These are phyloP conservation scores for Malassezia caprae DNA, from an alignment of 1,284 basidiomycete genomes.

Conservation along the genomic window DNA sequence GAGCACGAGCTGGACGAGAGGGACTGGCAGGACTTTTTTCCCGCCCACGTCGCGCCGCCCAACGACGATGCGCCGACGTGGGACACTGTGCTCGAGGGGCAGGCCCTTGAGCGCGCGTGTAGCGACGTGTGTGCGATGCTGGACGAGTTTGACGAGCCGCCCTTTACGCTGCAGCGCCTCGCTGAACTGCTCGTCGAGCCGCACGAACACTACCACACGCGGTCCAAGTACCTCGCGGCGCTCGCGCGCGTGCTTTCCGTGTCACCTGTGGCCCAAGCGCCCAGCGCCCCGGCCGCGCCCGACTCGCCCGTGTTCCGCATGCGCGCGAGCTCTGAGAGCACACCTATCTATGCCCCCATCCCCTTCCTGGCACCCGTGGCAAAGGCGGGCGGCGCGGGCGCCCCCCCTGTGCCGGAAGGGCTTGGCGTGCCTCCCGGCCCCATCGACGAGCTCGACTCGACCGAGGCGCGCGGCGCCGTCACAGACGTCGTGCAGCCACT, in stretches of 20 bases:
- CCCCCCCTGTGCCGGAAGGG: neutral
- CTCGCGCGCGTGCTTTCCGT: constrained; percentile 18
- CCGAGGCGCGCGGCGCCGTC: constrained; percentile 8
- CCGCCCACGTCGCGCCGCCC: constrained; percentile 5
- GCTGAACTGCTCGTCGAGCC: constrained; percentile 20
- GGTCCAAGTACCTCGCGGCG: constrained; percentile 20
- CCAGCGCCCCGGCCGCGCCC: neutral
- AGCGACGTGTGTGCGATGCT: constrained; percentile 10
- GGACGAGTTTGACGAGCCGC: constrained; percentile 20
- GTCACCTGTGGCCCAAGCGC: constrained; percentile 3
- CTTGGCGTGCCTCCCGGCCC: constrained; percentile 14
- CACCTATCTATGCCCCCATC: constrained; percentile 8
- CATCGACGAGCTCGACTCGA: constrained; percentile 19
- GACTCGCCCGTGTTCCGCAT: neutral
- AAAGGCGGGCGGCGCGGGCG: neutral
- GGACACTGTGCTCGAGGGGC: constrained; percentile 6
- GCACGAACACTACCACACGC: constrained; percentile 10
- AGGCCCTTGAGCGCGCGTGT: neutral
- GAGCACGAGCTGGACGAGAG: constrained; percentile 1
- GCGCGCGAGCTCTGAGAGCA: neutral
- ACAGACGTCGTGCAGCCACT: constrained; percentile 6
- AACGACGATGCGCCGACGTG: neutral
- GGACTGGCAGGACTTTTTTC: constrained; percentile 12
- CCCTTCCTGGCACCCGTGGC: constrained; percentile 4
- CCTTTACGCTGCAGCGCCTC: constrained; percentile 21